phyloP scores from a whole-genome alignment of 371 early-diverging fungal genomes.

The Circinella minor region DNA sequence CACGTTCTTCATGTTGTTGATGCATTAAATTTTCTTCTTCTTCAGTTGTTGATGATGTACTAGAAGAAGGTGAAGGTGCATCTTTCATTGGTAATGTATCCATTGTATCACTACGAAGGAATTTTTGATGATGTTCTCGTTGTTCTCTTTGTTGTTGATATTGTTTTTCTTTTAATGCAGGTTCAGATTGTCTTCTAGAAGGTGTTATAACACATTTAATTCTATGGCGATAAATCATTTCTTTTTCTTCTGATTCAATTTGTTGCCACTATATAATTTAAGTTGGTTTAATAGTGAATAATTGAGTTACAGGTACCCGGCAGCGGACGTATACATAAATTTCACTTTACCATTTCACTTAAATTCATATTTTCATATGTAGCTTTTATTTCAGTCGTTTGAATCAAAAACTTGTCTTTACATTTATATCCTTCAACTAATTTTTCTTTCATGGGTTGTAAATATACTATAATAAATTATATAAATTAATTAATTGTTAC shows the following conservation, averaged over 20 bases:
- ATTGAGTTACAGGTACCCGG: too few relatives aligned
- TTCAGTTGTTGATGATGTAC: not conserved
- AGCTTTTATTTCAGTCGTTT: slow-evolving; percentile 76
- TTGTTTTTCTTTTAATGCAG: not conserved
- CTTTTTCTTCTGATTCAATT: slow-evolving; percentile 54
- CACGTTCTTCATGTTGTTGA: slow-evolving; percentile 6
- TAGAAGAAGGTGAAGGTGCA: not conserved
- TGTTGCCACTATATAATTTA: slow-evolving; percentile 54
- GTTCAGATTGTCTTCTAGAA: not conserved
- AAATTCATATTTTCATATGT: slow-evolving; percentile 32
- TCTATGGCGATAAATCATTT: slow-evolving; percentile 62
- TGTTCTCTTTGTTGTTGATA: not conserved
- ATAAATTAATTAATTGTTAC: not conserved
- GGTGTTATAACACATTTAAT: slow-evolving; percentile 47
- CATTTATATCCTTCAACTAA: slow-evolving; percentile 80
- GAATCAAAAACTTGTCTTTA: slow-evolving; percentile 95
- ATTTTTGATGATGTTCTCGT: not conserved
- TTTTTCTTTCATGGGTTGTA: slow-evolving; percentile 90
- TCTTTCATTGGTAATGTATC: not conserved
- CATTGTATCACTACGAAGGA: not conserved
- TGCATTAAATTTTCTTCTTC: slow-evolving; percentile 8
- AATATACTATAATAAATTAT: slow-evolving; percentile 58
- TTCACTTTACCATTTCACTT: slow-evolving; percentile 19
- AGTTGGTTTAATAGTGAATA: too few relatives aligned
- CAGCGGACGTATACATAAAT: too few relatives aligned